phyloP scores from a whole-genome alignment of 352 stramenopile species.

The Globisporangium takayamanum region DNA sequence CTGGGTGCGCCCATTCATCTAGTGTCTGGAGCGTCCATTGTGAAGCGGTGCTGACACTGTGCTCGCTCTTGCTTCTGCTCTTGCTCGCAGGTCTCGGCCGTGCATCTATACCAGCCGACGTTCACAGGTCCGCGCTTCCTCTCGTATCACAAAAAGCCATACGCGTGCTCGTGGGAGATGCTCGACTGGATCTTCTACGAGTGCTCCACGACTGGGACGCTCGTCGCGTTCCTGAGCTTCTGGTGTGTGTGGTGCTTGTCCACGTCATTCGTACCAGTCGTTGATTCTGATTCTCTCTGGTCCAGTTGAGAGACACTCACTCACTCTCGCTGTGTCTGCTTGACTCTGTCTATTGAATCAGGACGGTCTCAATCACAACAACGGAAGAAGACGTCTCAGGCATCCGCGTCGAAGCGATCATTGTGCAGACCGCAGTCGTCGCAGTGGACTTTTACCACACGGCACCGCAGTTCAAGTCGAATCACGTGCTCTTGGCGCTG shows the following conservation, averaged over 20 bases:
- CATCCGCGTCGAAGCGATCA: slow-evolving; percentile 25
- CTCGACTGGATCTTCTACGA: slow-evolving; percentile 65
- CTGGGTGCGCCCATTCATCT: slow-evolving; percentile 27
- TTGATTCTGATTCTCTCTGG: too few relatives aligned
- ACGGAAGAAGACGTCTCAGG: slow-evolving; percentile 21
- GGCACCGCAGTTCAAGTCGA: slow-evolving; percentile 48
- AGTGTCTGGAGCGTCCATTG: too few relatives aligned
- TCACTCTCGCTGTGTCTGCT: neutral
- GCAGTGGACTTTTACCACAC: slow-evolving; percentile 55
- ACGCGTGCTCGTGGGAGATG: slow-evolving; percentile 55
- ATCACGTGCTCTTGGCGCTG: slow-evolving; percentile 52
- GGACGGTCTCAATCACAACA: slow-evolving; percentile 36
- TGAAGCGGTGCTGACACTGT: neutral
- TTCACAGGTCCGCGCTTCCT: slow-evolving; percentile 54
- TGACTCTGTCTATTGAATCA: slow-evolving; percentile 5
- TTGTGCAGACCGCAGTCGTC: slow-evolving; percentile 43
- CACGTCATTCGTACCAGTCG: neutral
- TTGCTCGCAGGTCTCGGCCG: slow-evolving; percentile 26
- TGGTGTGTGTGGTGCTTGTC: slow-evolving; percentile 24
- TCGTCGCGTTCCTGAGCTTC: slow-evolving; percentile 45
- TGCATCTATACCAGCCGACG: slow-evolving; percentile 51
- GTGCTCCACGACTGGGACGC: slow-evolving; percentile 34
- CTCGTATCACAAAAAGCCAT: slow-evolving; percentile 41
- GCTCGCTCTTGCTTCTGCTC: neutral
- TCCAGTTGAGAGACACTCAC: neutral